A percentile compares a stretch with the other conserved stretches of the same genome.
These are phyloP conservation scores for Limnanthes douglasii DNA, from an alignment of 345 rosid genomes.

Conservation along the genomic window DNA sequence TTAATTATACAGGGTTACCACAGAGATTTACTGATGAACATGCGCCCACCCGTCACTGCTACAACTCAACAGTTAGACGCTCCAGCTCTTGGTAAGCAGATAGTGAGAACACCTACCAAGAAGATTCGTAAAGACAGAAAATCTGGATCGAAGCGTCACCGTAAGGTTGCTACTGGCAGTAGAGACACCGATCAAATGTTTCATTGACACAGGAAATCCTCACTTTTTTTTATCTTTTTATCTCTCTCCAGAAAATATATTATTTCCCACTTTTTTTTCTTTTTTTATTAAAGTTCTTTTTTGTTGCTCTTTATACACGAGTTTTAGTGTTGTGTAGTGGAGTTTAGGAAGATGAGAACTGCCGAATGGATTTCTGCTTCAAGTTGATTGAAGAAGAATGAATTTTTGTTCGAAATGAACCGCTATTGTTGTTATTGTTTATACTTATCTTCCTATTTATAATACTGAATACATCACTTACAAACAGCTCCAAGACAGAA, in stretches of 20 bases:
- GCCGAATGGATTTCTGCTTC: no score
- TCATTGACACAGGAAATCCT: background rate
- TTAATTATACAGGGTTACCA: conserved; percentile 42
- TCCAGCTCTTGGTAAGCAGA: conserved; percentile 21
- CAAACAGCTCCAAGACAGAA: no score
- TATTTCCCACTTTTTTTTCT: background rate
- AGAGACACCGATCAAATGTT: conserved; percentile 14
- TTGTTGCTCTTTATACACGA: background rate
- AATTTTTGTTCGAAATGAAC: no score
- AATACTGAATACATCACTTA: no score
- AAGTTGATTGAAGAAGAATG: no score
- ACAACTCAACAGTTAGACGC: conserved; percentile 7
- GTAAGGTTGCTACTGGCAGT: conserved; percentile 35
- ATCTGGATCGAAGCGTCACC: conserved; percentile 39
- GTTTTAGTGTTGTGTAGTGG: no score
- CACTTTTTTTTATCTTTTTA: background rate
- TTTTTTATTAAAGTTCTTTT: background rate
- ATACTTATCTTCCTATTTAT: no score
- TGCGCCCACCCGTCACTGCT: conserved; percentile 32
- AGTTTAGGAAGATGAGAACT: no score
- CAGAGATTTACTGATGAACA: conserved; percentile 56
- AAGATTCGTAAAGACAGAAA: conserved; percentile 35
- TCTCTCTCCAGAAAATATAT: conserved; percentile 4
- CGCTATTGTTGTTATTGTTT: no score
- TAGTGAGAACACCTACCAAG: no score